phyloP scores from a whole-genome alignment of 2,329 filamentous ascomycete genomes.

The Amauroascus verrucosus region DNA sequence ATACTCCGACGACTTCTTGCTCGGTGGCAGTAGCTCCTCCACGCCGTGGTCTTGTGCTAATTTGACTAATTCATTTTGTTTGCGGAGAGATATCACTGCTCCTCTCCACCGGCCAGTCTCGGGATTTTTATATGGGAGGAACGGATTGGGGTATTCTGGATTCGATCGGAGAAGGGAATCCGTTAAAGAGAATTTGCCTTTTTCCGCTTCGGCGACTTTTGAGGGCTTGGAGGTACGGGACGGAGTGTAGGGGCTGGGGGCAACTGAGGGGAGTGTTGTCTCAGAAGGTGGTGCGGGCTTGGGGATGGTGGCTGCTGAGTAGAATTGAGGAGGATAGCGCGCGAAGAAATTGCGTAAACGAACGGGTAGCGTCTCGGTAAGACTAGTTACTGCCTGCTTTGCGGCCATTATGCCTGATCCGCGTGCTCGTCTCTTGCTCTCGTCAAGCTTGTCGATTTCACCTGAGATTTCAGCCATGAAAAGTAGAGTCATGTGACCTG shows the following conservation, averaged over 20 bases:
- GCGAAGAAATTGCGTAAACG: conserved; percentile 79
- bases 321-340: conserved; percentile 65
- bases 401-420: conserved; percentile 13
- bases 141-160: conserved; percentile 60
- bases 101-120: conserved; percentile 73
- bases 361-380: conserved; percentile 63
- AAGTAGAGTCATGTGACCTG: conserved; percentile 1
- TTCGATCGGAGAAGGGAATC: conserved; percentile 29
- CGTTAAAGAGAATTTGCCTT: conserved; percentile 26
- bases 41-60: conserved; percentile 68
- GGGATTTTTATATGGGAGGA: conserved; percentile 67
- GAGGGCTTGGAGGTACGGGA: conserved; percentile 36
- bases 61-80: conserved; percentile 76
- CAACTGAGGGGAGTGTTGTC: conserved; percentile 37
- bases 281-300: conserved; percentile 21
- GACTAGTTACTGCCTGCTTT: conserved; percentile 19
- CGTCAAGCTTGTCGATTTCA: neutral
- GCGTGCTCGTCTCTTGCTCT: neutral
- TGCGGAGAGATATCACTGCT: conserved; percentile 69
- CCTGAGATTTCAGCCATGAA: neutral
- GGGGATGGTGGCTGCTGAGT: conserved; percentile 27
- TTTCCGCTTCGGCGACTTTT: conserved; percentile 17
- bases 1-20: conserved; percentile 61
- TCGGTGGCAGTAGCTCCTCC: conserved; percentile 67
- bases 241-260: conserved; percentile 33